A percentile compares a stretch with the other conserved stretches of the same genome.
phyloP scores from a whole-genome alignment of 2,329 filamentous ascomycete species.

The Aspergillus clavatus region DNA sequence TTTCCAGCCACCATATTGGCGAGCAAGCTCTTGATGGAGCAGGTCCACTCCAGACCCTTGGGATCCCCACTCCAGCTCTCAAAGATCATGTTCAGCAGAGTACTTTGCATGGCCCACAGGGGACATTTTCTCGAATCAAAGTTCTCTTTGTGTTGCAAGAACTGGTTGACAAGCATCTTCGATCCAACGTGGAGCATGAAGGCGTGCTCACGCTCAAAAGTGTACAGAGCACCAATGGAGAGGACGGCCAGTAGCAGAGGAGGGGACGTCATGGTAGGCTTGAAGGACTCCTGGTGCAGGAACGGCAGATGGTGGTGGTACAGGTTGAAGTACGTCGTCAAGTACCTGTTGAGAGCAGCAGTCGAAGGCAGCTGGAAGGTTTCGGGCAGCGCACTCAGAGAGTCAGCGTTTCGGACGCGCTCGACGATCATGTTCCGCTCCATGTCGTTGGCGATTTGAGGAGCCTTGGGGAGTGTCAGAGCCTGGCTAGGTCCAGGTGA shows the following conservation, averaged over 20 bases:
- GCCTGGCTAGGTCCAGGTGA: conserved; percentile 65
- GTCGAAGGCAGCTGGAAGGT: conserved; percentile 83
- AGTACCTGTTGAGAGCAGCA: conserved; percentile 78
- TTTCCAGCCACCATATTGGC: conserved; percentile 99
- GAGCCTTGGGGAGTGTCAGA: conserved; percentile 63
- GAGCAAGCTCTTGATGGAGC: conserved; percentile 95
- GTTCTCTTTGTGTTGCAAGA: conserved; percentile 96
- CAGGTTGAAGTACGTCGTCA: conserved; percentile 92
- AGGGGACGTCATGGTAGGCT: conserved; percentile 71
- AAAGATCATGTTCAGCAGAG: conserved; percentile 96
- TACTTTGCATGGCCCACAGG: conserved; percentile 97
- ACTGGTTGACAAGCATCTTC: conserved; percentile 94
- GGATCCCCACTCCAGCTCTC: conserved; percentile 98
- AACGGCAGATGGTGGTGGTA: conserved; percentile 98
- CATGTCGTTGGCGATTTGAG: conserved; percentile 77
- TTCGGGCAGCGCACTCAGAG: conserved; percentile 75
- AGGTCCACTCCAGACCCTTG: conserved; percentile 96
- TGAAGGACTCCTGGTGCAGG: conserved; percentile 86
- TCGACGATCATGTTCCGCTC: conserved; percentile 81
- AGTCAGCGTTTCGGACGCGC: conserved; percentile 76
- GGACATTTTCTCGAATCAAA: conserved; percentile 98
- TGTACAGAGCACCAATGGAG: conserved; percentile 92
- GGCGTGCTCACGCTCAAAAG: conserved; percentile 93
- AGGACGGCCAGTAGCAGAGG: conserved; percentile 82
- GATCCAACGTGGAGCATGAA: conserved; percentile 97